Percentiles rank a stretch among this genome's conserved stretches.
Evolutionary conservation across 1,284 basidiomycete genomes (phyloP).

Genomic region (Dichomitus squalens): DNA sequence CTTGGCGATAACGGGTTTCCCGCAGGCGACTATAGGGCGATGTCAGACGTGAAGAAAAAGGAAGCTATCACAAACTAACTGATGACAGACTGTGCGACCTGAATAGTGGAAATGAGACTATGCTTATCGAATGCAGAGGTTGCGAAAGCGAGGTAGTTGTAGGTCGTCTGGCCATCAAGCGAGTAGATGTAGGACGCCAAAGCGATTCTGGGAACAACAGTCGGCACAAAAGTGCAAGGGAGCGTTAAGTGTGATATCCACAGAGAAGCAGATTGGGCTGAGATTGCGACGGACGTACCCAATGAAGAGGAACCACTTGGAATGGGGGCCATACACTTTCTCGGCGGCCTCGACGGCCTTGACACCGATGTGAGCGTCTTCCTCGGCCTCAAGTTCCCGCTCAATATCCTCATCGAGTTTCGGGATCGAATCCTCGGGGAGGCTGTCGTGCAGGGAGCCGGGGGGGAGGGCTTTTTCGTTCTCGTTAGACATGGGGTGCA

Average conservation of each 20-base stretch:
- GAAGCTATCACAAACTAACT: conserved; percentile 48
- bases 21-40: conserved; percentile 50
- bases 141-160: conserved; percentile 65
- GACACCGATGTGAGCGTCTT: conserved; percentile 49
- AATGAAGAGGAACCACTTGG: conserved; percentile 64
- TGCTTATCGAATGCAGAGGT: conserved; percentile 63
- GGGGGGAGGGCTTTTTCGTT: conserved; percentile 10
- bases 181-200: conserved; percentile 80
- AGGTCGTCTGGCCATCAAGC: conserved; percentile 71
- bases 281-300: conserved; percentile 46
- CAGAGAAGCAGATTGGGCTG: neutral
- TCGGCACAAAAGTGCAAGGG: neutral
- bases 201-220: conserved; percentile 47
- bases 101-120: conserved; percentile 67
- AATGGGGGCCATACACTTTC: conserved; percentile 53
- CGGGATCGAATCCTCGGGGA: conserved; percentile 15
- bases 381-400: conserved; percentile 19
- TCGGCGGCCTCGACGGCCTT: conserved; percentile 54
- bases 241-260: neutral
- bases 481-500: conserved; percentile 5
- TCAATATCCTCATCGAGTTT: conserved; percentile 10
- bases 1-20: conserved; percentile 84
- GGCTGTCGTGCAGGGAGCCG: neutral
- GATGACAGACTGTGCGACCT: conserved; percentile 63
- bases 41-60: conserved; percentile 44